These are phyloP conservation scores for Globisporangium radiosum DNA, from an alignment of 352 stramenopile species.

Conservation along the genomic window DNA sequence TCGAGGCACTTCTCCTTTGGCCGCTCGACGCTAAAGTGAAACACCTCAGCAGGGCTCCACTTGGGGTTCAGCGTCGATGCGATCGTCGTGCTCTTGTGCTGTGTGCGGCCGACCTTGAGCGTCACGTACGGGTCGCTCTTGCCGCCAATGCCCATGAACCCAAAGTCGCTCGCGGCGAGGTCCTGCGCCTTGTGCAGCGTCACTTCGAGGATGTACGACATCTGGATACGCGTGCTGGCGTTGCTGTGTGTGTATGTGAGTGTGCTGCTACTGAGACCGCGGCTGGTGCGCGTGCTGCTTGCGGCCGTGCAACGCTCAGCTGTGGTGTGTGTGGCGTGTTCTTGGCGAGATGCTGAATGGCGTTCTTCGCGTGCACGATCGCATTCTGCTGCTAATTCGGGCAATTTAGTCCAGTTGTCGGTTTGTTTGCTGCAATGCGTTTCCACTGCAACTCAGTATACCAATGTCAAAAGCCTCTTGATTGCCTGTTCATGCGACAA, in stretches of 20 bases:
- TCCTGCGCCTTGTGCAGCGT: slow-evolving; percentile 49
- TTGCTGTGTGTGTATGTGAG: not conserved
- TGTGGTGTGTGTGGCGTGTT: not conserved
- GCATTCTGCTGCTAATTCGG: too few relatives aligned
- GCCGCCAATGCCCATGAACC: slow-evolving; percentile 61
- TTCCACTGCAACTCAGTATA: too few relatives aligned
- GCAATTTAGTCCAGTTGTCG: too few relatives aligned
- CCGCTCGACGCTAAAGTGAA: slow-evolving; percentile 53
- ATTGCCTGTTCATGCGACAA: too few relatives aligned
- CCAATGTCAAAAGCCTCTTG: too few relatives aligned
- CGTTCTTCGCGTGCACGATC: too few relatives aligned
- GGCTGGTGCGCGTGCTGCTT: not conserved
- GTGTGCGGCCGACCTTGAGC: slow-evolving; percentile 39
- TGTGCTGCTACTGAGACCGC: not conserved
- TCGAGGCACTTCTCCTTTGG: slow-evolving; percentile 49
- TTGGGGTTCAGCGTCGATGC: slow-evolving; percentile 37
- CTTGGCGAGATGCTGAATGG: too few relatives aligned
- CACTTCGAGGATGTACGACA: slow-evolving; percentile 52
- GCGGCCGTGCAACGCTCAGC: not conserved
- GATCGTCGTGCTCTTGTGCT: slow-evolving; percentile 47
- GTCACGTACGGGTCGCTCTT: slow-evolving; percentile 77
- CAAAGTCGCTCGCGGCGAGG: slow-evolving; percentile 49
- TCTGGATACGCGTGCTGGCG: not conserved
- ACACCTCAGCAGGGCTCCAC: slow-evolving; percentile 48
- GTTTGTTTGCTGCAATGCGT: too few relatives aligned